Percentiles rank a stretch among this genome's conserved stretches.
phyloP scores from a whole-genome alignment of 345 rosid genomes.

The Clausena lansium region DNA sequence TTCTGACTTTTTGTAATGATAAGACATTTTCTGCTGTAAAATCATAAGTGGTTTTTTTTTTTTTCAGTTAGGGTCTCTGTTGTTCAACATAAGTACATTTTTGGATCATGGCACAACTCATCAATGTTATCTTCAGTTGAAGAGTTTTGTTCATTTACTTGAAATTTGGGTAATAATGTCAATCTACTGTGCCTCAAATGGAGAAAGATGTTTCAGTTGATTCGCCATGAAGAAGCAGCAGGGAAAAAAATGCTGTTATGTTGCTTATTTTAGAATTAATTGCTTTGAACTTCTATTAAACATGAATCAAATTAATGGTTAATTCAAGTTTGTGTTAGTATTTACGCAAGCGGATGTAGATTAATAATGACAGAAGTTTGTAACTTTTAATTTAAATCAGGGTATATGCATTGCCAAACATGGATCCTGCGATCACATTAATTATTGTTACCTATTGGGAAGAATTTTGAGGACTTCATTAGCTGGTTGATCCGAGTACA shows the following conservation, averaged over 20 bases:
- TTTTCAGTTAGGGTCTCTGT: not conserved
- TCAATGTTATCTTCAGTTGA: not conserved
- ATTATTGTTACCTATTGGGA: not conserved
- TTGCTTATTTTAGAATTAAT: not conserved
- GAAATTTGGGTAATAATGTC: not conserved
- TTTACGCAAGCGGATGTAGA: not conserved
- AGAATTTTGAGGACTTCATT: not conserved
- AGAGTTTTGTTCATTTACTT: too few relatives aligned
- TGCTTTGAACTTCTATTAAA: constrained; percentile 3
- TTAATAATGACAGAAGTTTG: not conserved
- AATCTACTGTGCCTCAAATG: not conserved
- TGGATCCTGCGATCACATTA: not conserved
- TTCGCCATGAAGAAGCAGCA: not conserved
- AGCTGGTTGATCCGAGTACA: not conserved
- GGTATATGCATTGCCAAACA: not conserved
- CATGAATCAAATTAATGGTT: constrained; percentile 4
- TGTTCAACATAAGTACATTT: not conserved
- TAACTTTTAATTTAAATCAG: not conserved
- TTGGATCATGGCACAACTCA: not conserved
- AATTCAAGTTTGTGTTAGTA: not conserved
- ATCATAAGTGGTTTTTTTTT: not conserved
- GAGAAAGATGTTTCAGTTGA: not conserved
- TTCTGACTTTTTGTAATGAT: not conserved
- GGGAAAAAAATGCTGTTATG: not conserved
- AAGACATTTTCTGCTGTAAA: constrained; percentile 5